Percentiles rank a stretch among this genome's conserved stretches.
phyloP scores from a whole-genome alignment of 2,329 filamentous ascomycete species.

The Fusarium acutatum region DNA sequence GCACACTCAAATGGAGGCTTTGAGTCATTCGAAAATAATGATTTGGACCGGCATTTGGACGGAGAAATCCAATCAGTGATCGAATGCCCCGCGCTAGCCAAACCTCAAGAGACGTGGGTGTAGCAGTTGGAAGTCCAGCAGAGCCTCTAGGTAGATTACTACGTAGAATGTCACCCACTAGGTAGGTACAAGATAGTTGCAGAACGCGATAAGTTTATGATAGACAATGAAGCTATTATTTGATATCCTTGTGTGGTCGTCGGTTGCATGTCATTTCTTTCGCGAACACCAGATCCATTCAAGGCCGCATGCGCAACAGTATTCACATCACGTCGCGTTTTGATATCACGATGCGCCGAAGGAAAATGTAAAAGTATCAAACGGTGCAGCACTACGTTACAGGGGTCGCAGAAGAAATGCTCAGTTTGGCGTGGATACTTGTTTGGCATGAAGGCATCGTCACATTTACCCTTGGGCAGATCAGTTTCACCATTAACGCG shows the following conservation, averaged over 20 bases:
- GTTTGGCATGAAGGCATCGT: background rate
- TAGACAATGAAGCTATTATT: background rate
- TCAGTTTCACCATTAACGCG: background rate
- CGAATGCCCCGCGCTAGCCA: conserved; percentile 48
- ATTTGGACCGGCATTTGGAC: conserved; percentile 34
- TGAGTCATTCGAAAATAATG: conserved; percentile 49
- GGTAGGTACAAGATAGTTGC: background rate
- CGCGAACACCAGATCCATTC: background rate
- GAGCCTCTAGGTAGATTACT: conserved; percentile 19
- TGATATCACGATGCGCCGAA: background rate
- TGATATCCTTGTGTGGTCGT: background rate
- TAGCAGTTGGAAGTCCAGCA: conserved; percentile 10
- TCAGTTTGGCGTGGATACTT: too few species aligned
- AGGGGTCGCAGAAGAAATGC: too few species aligned
- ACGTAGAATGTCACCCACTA: background rate
- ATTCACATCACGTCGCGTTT: background rate
- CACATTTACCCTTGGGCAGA: background rate
- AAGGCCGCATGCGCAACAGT: background rate
- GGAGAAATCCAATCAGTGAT: conserved; percentile 23
- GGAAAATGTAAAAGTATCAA: background rate
- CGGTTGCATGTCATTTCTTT: background rate
- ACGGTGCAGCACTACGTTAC: background rate
- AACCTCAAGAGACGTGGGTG: background rate
- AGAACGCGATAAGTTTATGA: background rate
- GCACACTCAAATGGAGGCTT: conserved; percentile 28